Percentiles rank a stretch among this genome's conserved stretches.
These are phyloP conservation scores for Fusarium begoniae DNA, from an alignment of 2,329 filamentous ascomycete genomes.

Conservation along the genomic window DNA sequence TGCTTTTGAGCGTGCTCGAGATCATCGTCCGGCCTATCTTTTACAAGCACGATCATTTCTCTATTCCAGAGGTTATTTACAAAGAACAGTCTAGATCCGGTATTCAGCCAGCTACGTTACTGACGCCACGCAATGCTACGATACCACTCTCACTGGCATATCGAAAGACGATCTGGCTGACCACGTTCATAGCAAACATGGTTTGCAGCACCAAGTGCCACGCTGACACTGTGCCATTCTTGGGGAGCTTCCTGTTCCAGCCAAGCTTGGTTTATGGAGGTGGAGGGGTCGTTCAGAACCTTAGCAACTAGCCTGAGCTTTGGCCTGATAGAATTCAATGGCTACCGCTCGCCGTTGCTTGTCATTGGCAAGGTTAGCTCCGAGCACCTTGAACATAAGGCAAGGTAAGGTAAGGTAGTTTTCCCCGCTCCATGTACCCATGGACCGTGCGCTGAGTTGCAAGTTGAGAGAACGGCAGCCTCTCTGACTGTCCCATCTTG, in stretches of 20 bases:
- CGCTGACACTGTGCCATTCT: conserved; percentile 36
- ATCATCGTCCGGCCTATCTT: background rate
- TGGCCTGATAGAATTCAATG: conserved; percentile 4
- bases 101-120: background rate
- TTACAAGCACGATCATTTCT: background rate
- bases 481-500: conserved; percentile 39
- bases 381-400: conserved; percentile 8
- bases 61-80: background rate
- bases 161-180: conserved; percentile 1
- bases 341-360: conserved; percentile 17
- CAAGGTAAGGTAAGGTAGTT: background rate
- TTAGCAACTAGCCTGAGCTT: conserved; percentile 25
- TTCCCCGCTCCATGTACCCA: conserved; percentile 37
- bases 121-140: conserved; percentile 27
- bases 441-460: conserved; percentile 36
- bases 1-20: background rate
- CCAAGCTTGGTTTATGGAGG: conserved; percentile 17
- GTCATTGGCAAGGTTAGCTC: conserved; percentile 27
- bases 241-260: conserved; percentile 41
- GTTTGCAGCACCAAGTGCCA: background rate
- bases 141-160: conserved; percentile 12
- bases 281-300: conserved; percentile 20
- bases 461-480: conserved; percentile 19
- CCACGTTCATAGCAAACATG: conserved; percentile 5
- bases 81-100: background rate